Percentiles rank a stretch among this genome's conserved stretches.
Conservation (phyloP, 345 rosid species). For the Microcos paniculata region DNA sequence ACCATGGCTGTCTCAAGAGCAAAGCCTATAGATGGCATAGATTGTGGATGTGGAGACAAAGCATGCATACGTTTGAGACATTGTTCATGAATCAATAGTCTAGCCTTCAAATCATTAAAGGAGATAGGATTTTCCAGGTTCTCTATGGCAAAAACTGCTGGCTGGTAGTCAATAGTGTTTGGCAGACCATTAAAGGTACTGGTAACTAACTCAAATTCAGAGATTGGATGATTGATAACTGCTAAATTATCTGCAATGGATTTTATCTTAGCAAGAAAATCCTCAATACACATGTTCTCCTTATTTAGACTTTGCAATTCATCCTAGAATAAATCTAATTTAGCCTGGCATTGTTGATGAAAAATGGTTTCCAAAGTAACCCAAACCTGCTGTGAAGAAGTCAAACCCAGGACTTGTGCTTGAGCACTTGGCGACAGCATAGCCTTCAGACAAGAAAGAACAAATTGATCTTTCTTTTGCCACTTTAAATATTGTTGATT, state of each 20-base stretch:
- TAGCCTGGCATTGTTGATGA: background rate
- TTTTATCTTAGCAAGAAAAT: background rate
- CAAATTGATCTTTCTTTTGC: background rate
- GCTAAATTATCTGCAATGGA: background rate
- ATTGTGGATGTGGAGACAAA: background rate
- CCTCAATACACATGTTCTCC: background rate
- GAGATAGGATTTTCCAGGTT: background rate
- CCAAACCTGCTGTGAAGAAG: background rate
- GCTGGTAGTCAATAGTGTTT: background rate
- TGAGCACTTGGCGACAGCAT: background rate
- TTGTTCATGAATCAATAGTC: background rate
- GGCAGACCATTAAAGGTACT: background rate
- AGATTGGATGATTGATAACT: background rate
- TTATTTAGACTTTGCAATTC: background rate
- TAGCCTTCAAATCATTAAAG: background rate
- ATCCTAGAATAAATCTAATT: background rate
- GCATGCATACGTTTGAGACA: background rate
- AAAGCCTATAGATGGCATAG: background rate
- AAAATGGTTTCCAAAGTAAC: background rate
- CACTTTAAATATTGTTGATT: background rate
- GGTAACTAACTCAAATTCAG: background rate
- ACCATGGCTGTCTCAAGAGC: background rate
- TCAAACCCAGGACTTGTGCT: background rate
- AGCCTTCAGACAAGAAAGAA: background rate
- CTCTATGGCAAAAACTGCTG: background rate